Conservation (phyloP, 2,329 filamentous ascomycete genomes). For the Cladophialophora chaetospira region DNA sequence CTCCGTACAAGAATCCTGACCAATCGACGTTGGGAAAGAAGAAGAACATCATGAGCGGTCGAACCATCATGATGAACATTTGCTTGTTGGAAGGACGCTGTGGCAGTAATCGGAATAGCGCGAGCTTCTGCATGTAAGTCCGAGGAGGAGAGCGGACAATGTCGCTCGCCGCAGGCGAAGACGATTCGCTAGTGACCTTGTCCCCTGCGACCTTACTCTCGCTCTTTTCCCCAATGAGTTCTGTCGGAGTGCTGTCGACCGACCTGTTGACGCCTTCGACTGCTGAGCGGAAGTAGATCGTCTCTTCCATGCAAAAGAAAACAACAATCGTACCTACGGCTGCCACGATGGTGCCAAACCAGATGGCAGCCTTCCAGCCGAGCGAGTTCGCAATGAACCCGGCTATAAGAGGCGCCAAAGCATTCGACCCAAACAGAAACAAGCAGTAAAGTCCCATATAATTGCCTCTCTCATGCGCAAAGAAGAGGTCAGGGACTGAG, state of each 20-base stretch:
- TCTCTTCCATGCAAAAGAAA: slow-evolving; percentile 56
- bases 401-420: slow-evolving; percentile 46
- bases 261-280: not conserved
- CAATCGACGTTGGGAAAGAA: slow-evolving; percentile 11
- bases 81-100: slow-evolving; percentile 3
- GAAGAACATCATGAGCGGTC: slow-evolving; percentile 10
- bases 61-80: slow-evolving; percentile 2
- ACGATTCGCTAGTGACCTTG: not conserved
- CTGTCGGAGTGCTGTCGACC: not conserved
- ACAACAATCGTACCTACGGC: slow-evolving; percentile 50
- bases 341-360: slow-evolving; percentile 56
- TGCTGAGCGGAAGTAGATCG: slow-evolving; percentile 45
- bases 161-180: not conserved
- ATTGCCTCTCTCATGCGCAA: slow-evolving; percentile 27
- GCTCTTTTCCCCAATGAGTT: not conserved
- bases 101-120: not conserved
- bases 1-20: slow-evolving; percentile 8
- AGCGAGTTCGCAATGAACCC: slow-evolving; percentile 51
- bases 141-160: not conserved
- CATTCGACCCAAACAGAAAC: slow-evolving; percentile 14
- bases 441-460: slow-evolving; percentile 25
- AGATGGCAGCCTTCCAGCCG: slow-evolving; percentile 51
- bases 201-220: not conserved
- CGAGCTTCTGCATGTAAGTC: slow-evolving; percentile 1
- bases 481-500: slow-evolving; percentile 46